Percentiles rank a stretch among this genome's conserved stretches.
Evolutionary conservation across 1,284 basidiomycete species (phyloP).

Genomic region (Heterobasidion annosum): DNA sequence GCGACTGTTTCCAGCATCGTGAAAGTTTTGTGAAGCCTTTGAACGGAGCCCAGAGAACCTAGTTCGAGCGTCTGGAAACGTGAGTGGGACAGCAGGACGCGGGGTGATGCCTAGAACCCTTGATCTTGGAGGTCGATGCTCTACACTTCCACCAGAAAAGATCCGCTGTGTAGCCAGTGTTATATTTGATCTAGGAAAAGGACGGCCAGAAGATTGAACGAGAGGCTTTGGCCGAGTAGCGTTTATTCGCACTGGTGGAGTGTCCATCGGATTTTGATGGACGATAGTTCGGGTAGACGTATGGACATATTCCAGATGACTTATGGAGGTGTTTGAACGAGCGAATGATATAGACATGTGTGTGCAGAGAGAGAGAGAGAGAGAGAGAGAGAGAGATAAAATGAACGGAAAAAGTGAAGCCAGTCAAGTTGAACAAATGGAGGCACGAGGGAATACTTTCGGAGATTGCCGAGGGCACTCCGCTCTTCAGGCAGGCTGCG

Average conservation of each 20-base stretch:
- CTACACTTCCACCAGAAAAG: neutral
- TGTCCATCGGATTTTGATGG: neutral
- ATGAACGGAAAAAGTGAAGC: neutral
- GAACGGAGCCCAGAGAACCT: too few species aligned
- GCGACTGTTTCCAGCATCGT: too few species aligned
- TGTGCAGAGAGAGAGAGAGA: neutral
- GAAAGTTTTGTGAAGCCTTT: too few species aligned
- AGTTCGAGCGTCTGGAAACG: too few species aligned
- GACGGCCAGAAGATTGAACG: neutral
- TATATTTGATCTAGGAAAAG: neutral
- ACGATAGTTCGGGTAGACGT: neutral
- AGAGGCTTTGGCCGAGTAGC: neutral
- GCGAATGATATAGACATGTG: neutral
- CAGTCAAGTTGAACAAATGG: neutral
- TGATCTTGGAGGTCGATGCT: neutral
- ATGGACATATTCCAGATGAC: neutral
- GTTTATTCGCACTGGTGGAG: neutral
- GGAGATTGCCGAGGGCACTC: neutral
- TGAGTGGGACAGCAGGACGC: neutral
- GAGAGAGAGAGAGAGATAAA: neutral
- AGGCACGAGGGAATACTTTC: neutral
- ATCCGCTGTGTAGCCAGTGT: neutral
- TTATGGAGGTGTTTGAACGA: neutral
- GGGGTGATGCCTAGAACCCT: neutral
- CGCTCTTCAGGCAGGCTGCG: neutral